Percentiles rank a stretch among this genome's conserved stretches.
phyloP scores from a whole-genome alignment of 805 yeast species.

The Pichia cephalocereana region DNA sequence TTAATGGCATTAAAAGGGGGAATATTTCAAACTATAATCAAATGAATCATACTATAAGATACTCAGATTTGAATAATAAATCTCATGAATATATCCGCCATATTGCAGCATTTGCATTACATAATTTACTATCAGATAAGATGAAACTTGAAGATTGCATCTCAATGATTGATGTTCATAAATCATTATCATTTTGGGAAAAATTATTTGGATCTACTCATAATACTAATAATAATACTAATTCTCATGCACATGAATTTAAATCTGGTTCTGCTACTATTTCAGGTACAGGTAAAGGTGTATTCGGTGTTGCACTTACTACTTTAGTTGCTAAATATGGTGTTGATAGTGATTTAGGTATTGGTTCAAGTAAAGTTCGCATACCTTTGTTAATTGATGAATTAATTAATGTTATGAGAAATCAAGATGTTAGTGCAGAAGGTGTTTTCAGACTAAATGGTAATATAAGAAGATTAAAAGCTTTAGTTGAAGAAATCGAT shows the following conservation, averaged over 20 bases:
- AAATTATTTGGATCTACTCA: constrained; percentile 28
- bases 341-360: constrained; percentile 74
- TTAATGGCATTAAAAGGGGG: neutral
- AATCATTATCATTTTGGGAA: constrained; percentile 43
- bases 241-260: constrained; percentile 7
- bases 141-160: constrained; percentile 32
- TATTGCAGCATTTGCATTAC: constrained; percentile 46
- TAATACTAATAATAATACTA: constrained; percentile 1
- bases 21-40: neutral
- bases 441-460: constrained; percentile 97
- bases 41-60: constrained; percentile 24
- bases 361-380: constrained; percentile 68
- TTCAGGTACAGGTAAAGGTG: constrained; percentile 28
- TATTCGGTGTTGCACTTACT: constrained; percentile 74
- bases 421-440: constrained; percentile 90
- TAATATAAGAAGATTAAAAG: constrained; percentile 73
- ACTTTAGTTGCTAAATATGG: constrained; percentile 62
- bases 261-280: constrained; percentile 13
- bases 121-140: constrained; percentile 22
- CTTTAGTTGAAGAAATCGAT: constrained; percentile 66
- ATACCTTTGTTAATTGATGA: constrained; percentile 88
- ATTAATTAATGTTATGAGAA: constrained; percentile 69
- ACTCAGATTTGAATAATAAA: constrained; percentile 49
- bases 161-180: constrained; percentile 33
- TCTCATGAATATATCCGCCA: constrained; percentile 55